A percentile compares a stretch with the other conserved stretches of the same genome.
Evolutionary conservation across 352 stramenopile species (phyloP).

Genomic region (Globisporangium acanthophoron): DNA sequence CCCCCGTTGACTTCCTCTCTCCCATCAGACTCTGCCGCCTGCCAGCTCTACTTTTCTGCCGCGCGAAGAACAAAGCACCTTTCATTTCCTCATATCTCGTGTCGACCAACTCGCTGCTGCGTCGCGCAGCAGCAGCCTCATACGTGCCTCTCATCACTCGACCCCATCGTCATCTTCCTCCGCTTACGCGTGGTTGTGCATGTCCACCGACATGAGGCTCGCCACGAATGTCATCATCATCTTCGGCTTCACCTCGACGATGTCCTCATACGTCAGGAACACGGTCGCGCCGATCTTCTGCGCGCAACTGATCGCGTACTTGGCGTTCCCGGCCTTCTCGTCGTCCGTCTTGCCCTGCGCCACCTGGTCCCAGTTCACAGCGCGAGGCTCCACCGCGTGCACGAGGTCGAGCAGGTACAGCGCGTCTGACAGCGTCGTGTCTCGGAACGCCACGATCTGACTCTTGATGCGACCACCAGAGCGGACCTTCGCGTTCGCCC

Average conservation of each 20-base stretch:
- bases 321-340: constrained; percentile 87
- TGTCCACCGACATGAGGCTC: constrained; percentile 79
- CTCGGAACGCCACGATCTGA: constrained; percentile 82
- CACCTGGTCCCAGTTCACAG: constrained; percentile 91
- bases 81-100: too few relatives aligned
- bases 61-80: too few relatives aligned
- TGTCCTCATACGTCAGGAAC: constrained; percentile 93
- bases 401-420: constrained; percentile 88
- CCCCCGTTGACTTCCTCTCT: too few relatives aligned
- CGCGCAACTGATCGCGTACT: constrained; percentile 91
- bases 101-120: too few relatives aligned
- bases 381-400: constrained; percentile 75
- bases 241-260: constrained; percentile 91
- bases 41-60: too few relatives aligned
- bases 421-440: constrained; percentile 67
- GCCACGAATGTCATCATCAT: constrained; percentile 91
- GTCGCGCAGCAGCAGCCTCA: too few relatives aligned
- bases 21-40: too few relatives aligned
- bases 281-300: constrained; percentile 90
- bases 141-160: neutral
- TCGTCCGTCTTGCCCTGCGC: constrained; percentile 54
- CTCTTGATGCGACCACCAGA: constrained; percentile 59
- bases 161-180: too few relatives aligned
- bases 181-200: constrained; percentile 35
- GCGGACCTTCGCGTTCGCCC: constrained; percentile 82